A percentile compares a stretch with the other conserved stretches of the same genome.
Conservation (phyloP, 2,329 filamentous ascomycete species). For the Arthrobotrys musiformis region DNA sequence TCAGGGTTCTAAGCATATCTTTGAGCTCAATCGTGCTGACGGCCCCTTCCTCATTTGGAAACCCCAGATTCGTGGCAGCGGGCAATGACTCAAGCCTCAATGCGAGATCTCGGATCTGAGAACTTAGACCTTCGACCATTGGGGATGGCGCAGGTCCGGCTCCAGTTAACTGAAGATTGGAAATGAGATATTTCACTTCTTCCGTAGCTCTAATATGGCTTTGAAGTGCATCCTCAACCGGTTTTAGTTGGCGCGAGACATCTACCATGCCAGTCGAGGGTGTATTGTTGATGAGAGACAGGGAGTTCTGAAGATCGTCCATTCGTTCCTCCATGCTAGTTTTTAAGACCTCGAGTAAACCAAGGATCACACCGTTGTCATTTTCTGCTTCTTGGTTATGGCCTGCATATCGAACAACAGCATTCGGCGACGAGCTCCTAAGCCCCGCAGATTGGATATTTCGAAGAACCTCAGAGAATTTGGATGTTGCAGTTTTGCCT, state of each 20-base stretch:
- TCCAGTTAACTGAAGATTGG: slow-evolving; percentile 12
- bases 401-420: slow-evolving; percentile 25
- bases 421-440: slow-evolving; percentile 21
- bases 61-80: not conserved
- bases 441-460: slow-evolving; percentile 51
- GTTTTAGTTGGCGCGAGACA: slow-evolving; percentile 14
- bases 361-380: slow-evolving; percentile 41
- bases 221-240: slow-evolving; percentile 38
- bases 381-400: slow-evolving; percentile 23
- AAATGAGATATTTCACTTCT: slow-evolving; percentile 44
- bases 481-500: slow-evolving; percentile 42
- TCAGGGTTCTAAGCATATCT: slow-evolving; percentile 57
- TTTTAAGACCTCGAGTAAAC: slow-evolving; percentile 43
- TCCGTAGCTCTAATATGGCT: slow-evolving; percentile 28
- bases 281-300: slow-evolving; percentile 44
- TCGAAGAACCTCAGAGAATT: slow-evolving; percentile 44
- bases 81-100: slow-evolving; percentile 24
- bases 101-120: slow-evolving; percentile 21
- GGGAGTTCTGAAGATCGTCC: slow-evolving; percentile 51
- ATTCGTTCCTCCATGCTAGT: slow-evolving; percentile 52
- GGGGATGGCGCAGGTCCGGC: not conserved
- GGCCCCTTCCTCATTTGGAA: slow-evolving; percentile 17
- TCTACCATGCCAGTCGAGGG: not conserved
- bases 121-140: slow-evolving; percentile 10
- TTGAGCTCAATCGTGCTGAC: slow-evolving; percentile 57